Evolutionary conservation across 2,329 filamentous ascomycete species (phyloP).

Genomic region (Xylaria sp.): DNA sequence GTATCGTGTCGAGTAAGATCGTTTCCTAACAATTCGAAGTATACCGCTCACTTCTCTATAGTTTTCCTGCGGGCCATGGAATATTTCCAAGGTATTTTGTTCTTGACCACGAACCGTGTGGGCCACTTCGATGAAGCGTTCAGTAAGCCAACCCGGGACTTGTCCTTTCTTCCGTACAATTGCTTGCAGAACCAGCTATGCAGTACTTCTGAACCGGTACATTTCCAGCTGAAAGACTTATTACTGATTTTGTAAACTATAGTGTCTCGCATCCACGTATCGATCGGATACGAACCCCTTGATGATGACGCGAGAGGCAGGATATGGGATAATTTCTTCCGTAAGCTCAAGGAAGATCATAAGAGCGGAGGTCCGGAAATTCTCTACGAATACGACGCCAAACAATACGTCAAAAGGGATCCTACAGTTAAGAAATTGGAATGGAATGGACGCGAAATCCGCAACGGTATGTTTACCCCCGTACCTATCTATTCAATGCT

Average conservation of each 20-base stretch:
- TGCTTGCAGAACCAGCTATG: no score
- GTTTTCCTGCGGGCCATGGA: slow-evolving; percentile 25
- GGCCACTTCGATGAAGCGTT: slow-evolving; percentile 27
- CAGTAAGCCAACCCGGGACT: not conserved
- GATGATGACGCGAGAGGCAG: slow-evolving; percentile 6
- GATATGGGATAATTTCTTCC: slow-evolving; percentile 21
- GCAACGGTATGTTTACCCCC: slow-evolving; percentile 17
- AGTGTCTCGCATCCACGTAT: slow-evolving; percentile 14
- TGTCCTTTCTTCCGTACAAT: no score
- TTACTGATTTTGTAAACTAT: no score
- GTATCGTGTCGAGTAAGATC: slow-evolving; percentile 14
- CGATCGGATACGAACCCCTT: slow-evolving; percentile 15
- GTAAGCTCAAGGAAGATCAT: slow-evolving; percentile 19
- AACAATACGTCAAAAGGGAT: slow-evolving; percentile 24
- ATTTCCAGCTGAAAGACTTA: no score
- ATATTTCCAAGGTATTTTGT: slow-evolving; percentile 28
- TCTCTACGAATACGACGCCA: slow-evolving; percentile 1
- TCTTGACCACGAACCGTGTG: slow-evolving; percentile 23
- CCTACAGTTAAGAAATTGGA: not conserved
- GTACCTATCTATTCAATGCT: not conserved
- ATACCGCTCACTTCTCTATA: slow-evolving; percentile 4
- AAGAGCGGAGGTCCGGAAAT: slow-evolving; percentile 25
- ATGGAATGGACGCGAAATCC: slow-evolving; percentile 28
- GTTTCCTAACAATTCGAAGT: not conserved
- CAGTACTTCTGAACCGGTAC: no score